Evolutionary conservation across 2,329 filamentous ascomycete genomes (phyloP).

Genomic region (Fusarium nanum): DNA sequence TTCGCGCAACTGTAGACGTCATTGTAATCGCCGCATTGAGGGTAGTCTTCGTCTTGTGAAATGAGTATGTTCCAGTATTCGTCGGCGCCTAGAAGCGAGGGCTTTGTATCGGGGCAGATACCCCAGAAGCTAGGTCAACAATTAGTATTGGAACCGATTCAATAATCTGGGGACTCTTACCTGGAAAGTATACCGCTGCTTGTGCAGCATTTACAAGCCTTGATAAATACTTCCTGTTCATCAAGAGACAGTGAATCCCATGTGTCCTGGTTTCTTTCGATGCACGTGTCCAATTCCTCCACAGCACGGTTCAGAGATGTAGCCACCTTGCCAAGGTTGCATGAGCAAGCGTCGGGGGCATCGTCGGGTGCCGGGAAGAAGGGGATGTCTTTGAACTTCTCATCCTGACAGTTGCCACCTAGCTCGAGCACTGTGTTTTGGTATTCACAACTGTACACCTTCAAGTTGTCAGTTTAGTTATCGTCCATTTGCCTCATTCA

Average conservation of each 20-base stretch:
- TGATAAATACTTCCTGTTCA: not conserved
- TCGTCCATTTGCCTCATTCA: not conserved
- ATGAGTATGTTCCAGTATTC: not conserved
- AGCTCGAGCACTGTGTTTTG: not conserved
- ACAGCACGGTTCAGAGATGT: not conserved
- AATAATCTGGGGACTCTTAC: not conserved
- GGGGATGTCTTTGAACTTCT: not conserved
- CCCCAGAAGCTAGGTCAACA: not conserved
- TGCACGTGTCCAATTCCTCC: not conserved
- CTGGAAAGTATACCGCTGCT: not conserved
- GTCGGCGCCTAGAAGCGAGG: not conserved
- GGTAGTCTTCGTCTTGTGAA: not conserved
- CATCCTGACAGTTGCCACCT: not conserved
- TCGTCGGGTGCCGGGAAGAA: not conserved
- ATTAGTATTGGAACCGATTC: accelerated
- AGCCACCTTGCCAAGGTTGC: not conserved
- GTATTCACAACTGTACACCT: not conserved
- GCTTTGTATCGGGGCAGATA: not conserved
- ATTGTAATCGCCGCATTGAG: not conserved
- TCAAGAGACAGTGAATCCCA: not conserved
- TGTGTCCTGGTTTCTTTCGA: not conserved
- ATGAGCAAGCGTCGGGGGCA: not conserved
- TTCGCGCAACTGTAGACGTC: not conserved
- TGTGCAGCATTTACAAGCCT: not conserved
- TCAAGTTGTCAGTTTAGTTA: not conserved